Evolutionary conservation across 225 moss, liverwort and hornwort species (phyloP), one percentile per base, ranked within the genome.

Genomic region (Straminergon stramineum): DNA sequence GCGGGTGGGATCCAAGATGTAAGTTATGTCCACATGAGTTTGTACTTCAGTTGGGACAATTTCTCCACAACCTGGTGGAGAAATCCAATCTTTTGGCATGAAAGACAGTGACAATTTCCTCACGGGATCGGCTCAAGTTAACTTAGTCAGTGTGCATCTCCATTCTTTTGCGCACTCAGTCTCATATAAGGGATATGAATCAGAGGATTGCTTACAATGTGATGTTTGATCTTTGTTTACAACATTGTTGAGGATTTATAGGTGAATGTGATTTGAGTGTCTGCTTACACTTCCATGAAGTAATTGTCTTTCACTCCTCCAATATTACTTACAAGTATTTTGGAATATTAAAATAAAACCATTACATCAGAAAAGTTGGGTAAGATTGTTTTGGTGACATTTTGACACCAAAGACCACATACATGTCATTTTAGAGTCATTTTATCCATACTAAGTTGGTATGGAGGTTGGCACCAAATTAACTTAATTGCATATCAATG

Each of bases 21-120:
- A n/a, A n/a, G n/a, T n/a, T n/a, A n/a, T n/a, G 56, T 32, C 9
- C 90, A 82, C 90, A 92, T 68, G 88, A 85, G 24, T 90, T 89
- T 56, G 87, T 89, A 55, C 87, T 74, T n/a, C n/a, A n/a, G n/a
- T n/a, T 41, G 60, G 17, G 85, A 82, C 81, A 75, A 32, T 83
- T 66, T 66, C 63, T 61, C 62, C 32, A 1, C 80, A 52, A 61
- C 30, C 23, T 70, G 35, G 26, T 84, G 30, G 75, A 79, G 85
- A 20, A 18, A 83, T 88, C 90, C 84, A 71, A 84, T 90, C 79
- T 84, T 53, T 70, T 45, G 79, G 64, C 69, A 26, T 53, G 70
- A 86, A 32, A 26, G 17, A 37, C 31, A 75, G 10, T 17, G 67
- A 16, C 15, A 6, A 48, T 69, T 78, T 78, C 62, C 22, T 63